These are phyloP conservation scores for Colletotrichum orbiculare DNA, from an alignment of 2,329 filamentous ascomycete genomes.

Conservation along the genomic window DNA sequence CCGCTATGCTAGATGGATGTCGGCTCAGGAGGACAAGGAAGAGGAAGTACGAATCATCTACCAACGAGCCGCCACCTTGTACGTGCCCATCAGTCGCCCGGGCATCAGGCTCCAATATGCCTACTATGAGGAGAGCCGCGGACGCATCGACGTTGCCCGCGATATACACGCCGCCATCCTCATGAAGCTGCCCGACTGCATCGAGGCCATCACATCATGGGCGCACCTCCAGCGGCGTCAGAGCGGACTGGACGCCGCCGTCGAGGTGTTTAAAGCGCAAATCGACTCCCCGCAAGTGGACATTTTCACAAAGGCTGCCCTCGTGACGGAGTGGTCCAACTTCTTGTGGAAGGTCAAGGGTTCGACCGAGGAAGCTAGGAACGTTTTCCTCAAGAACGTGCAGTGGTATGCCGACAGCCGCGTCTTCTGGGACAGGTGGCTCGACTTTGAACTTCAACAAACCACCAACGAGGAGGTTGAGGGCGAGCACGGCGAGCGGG, in stretches of 20 bases:
- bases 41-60: conserved; percentile 95
- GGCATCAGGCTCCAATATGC: conserved; percentile 90
- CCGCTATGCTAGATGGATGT: conserved; percentile 96
- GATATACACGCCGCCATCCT: conserved; percentile 89
- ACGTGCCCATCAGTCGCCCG: conserved; percentile 86
- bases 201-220: conserved; percentile 89
- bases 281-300: conserved; percentile 79
- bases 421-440: conserved; percentile 90
- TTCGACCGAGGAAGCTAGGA: conserved; percentile 81
- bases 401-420: conserved; percentile 87
- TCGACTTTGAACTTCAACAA: conserved; percentile 89
- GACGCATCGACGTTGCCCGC: conserved; percentile 79
- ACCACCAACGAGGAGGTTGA: conserved; percentile 75
- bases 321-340: conserved; percentile 89
- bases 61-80: conserved; percentile 84
- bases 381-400: conserved; percentile 84
- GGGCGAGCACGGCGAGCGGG: conserved; percentile 73
- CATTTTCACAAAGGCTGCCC: conserved; percentile 83
- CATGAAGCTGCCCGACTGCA: conserved; percentile 78
- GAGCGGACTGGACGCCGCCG: conserved; percentile 83
- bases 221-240: conserved; percentile 89
- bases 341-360: conserved; percentile 91
- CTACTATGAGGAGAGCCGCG: conserved; percentile 90
- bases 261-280: conserved; percentile 83
- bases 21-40: conserved; percentile 79